Conservation (phyloP, 2,329 filamentous ascomycete species). For the Colletotrichum somersetense region DNA sequence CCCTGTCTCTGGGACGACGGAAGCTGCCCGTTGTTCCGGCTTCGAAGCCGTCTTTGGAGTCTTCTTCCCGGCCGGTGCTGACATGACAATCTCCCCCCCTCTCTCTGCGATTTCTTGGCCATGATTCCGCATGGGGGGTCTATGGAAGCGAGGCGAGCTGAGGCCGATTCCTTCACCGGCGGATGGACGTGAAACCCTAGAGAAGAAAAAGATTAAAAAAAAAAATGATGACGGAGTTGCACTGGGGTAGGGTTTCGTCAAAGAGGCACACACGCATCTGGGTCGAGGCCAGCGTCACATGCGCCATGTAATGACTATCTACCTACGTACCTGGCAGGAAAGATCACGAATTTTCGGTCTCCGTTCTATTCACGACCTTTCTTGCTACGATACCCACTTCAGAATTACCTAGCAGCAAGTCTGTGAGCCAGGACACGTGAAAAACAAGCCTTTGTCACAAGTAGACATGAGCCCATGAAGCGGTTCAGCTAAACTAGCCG, state of each 20-base stretch:
- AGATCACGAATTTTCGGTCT: not conserved
- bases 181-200: not conserved
- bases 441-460: not conserved
- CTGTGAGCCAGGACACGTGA: not conserved
- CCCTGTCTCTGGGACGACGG: conserved; percentile 3
- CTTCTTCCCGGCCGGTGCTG: conserved; percentile 17
- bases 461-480: not conserved
- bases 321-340: not conserved
- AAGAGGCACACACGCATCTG: not conserved
- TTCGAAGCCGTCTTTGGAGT: not conserved
- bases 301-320: not conserved
- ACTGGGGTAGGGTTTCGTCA: not conserved
- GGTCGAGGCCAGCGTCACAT: not conserved
- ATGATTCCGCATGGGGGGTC: not conserved
- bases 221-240: not conserved
- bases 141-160: not conserved
- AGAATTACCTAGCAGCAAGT: not conserved
- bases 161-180: not conserved
- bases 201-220: too few species aligned
- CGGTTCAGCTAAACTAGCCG: not conserved
- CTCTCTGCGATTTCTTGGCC: not conserved
- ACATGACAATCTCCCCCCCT: not conserved
- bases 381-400: not conserved
- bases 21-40: conserved; percentile 15
- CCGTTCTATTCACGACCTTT: not conserved